Evolutionary conservation across 768 basidiomycete genomes (phyloP).

Genomic region (Tricholoma terreum): DNA sequence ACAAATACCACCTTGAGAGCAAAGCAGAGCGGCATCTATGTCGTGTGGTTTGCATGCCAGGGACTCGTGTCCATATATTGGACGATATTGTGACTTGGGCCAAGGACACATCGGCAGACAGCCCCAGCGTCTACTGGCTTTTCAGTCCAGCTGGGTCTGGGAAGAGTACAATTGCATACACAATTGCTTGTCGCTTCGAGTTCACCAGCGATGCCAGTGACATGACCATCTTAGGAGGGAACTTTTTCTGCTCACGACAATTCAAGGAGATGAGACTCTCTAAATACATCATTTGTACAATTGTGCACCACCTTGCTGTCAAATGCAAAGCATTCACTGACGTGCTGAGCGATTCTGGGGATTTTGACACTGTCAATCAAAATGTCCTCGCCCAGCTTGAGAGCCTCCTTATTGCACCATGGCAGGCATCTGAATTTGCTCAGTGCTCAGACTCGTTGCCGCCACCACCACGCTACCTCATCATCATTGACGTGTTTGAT

Average conservation of each 20-base stretch:
- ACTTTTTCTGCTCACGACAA: constrained; percentile 18
- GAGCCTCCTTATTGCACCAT: constrained; percentile 15
- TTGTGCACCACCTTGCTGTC: not conserved
- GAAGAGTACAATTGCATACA: too few species aligned
- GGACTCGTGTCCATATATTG: too few species aligned
- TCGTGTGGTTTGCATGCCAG: too few species aligned
- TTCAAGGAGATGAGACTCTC: not conserved
- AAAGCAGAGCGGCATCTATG: too few species aligned
- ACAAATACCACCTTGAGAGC: too few species aligned
- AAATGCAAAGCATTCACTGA: not conserved
- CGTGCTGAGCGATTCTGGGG: not conserved
- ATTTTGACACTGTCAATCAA: too few species aligned
- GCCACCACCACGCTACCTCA: constrained; percentile 10
- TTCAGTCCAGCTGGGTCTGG: too few species aligned
- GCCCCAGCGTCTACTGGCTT: too few species aligned
- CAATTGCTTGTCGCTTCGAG: too few species aligned
- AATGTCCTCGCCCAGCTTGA: not conserved
- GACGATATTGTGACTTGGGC: too few species aligned
- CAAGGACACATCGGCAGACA: too few species aligned
- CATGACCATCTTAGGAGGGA: constrained; percentile 19
- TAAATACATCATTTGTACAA: not conserved
- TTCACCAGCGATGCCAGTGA: constrained; percentile 10
- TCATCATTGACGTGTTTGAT: constrained; percentile 24
- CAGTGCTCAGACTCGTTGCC: not conserved
- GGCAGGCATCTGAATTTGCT: too few species aligned